Base-by-base conservation (phyloP, 2,329 filamentous ascomycete species). In the Aspergillus hiratsukae region DNA sequence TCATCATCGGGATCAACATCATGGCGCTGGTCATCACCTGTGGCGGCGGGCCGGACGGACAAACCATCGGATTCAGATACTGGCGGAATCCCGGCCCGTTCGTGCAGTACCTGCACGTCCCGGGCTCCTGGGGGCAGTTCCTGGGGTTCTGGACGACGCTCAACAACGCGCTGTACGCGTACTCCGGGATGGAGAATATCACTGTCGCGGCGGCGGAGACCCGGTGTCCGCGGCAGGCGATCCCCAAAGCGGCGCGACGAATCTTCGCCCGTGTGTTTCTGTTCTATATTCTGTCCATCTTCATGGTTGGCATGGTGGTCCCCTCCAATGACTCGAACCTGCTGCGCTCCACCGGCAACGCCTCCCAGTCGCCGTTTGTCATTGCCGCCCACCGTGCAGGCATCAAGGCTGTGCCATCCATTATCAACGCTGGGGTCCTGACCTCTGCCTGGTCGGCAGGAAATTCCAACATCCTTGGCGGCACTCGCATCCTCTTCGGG, bases 41-140 rank as follows among this genome's bases (percentile, higher is more conserved):
- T 7, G 31, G 31, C 17, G 31, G 31, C 14, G 31, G 31, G 14
- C 31, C 31, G 31, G 31, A 37, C 14, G 14, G 31, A 5, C 14
- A 37, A 2, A 17, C 14, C 31, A 37, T 37, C 4, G 31, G 31
- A 17, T 37, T 37, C 31, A 37, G 31, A 17, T 37, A 37, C 31
- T 37, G 31, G 31, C 31, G 31, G 31, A 7, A 37, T 37, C 31
- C 31, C 14, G 31, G 31, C 14, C 31, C 31, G 5, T 35, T 35
- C 31, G 31, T 35, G 31, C 79, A 53, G 72, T 71, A 37, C 56
- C 60, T 29, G 72, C 78, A 27, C 58, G 75, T 57, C 70, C 65
- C 1, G 71, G 80, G 10, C 68, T 76, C 14, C 73, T 79, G 66
- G 52, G 80, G 41, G 68, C 76, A 25, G 63, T 81, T 60, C 70